phyloP scores from a whole-genome alignment of 306 rosid species.

The Biancaea sappan region DNA sequence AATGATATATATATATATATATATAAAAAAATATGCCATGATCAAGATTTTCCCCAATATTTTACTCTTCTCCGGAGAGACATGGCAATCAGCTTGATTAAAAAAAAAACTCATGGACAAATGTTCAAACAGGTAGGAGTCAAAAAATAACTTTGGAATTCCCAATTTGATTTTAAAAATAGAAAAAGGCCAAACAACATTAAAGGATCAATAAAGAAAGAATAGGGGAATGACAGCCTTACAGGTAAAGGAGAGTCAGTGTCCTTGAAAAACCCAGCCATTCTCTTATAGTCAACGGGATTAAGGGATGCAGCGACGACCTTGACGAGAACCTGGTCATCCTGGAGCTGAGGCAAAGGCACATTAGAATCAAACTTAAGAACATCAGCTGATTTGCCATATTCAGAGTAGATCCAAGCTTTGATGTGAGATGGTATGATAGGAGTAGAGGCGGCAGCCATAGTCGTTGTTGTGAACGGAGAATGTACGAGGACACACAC shows the following conservation, averaged over 20 bases:
- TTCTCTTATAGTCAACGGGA: conserved; percentile 63
- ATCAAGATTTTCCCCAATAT: too few relatives aligned
- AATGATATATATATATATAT: too few relatives aligned
- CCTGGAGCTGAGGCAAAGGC: conserved; percentile 44
- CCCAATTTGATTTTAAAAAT: too few relatives aligned
- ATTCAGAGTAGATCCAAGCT: conserved; percentile 60
- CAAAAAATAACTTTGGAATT: too few relatives aligned
- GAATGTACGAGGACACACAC: background rate
- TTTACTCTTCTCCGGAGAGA: too few relatives aligned
- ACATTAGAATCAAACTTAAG: conserved; percentile 49
- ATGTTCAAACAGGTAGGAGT: too few relatives aligned
- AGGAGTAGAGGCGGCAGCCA: conserved; percentile 39
- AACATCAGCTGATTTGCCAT: conserved; percentile 48
- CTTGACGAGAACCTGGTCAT: conserved; percentile 63
- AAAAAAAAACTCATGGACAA: too few relatives aligned
- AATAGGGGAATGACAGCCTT: background rate
- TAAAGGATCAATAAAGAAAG: background rate
- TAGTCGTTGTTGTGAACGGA: background rate
- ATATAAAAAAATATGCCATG: too few relatives aligned
- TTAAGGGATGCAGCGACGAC: conserved; percentile 68
- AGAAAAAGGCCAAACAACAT: background rate
- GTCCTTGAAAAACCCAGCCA: conserved; percentile 37
- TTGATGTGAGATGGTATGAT: conserved; percentile 43
- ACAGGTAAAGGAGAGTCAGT: conserved; percentile 48
- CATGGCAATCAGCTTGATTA: too few relatives aligned